These are phyloP conservation scores for Termitomyces sp. DNA, from an alignment of 768 basidiomycete genomes.

Conservation along the genomic window DNA sequence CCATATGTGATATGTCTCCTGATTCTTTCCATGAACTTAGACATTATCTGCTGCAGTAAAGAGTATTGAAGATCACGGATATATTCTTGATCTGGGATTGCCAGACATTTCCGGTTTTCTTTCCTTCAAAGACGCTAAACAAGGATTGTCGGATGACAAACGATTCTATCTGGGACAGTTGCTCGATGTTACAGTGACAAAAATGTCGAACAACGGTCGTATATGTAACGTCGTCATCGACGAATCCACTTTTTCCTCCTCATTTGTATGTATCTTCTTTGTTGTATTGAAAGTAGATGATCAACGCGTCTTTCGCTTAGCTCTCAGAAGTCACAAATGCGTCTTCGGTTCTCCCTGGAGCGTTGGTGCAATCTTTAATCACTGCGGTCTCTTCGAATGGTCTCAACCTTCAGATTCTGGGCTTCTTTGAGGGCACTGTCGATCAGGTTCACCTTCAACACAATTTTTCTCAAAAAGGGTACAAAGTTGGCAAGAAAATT, in stretches of 20 bases:
- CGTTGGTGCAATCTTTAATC: conserved; percentile 77
- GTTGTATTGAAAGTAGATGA: not conserved
- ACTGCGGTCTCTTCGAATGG: conserved; percentile 74
- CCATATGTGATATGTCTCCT: not conserved
- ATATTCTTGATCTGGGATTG: conserved; percentile 83
- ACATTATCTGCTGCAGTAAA: conserved; percentile 73
- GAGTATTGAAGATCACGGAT: conserved; percentile 93
- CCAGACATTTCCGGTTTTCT: conserved; percentile 81
- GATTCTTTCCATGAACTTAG: conserved; percentile 35
- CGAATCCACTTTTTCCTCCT: conserved; percentile 40
- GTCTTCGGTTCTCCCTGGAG: conserved; percentile 82
- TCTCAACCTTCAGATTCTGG: conserved; percentile 83
- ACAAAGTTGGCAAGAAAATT: conserved; percentile 70
- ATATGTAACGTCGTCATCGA: conserved; percentile 70
- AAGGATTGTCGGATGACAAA: conserved; percentile 24
- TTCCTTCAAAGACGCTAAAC: conserved; percentile 66
- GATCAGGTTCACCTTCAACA: conserved; percentile 74
- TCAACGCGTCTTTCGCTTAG: conserved; percentile 28
- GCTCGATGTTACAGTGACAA: conserved; percentile 61
- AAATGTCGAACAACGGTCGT: conserved; percentile 72
- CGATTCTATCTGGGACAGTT: conserved; percentile 63
- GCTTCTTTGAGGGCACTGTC: conserved; percentile 88
- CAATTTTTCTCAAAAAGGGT: conserved; percentile 36
- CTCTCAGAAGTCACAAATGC: conserved; percentile 76
- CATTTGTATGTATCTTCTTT: conserved; percentile 44